Evolutionary conservation across 2,329 filamentous ascomycete genomes (phyloP).

Genomic region (Talaromyces pinophilus): DNA sequence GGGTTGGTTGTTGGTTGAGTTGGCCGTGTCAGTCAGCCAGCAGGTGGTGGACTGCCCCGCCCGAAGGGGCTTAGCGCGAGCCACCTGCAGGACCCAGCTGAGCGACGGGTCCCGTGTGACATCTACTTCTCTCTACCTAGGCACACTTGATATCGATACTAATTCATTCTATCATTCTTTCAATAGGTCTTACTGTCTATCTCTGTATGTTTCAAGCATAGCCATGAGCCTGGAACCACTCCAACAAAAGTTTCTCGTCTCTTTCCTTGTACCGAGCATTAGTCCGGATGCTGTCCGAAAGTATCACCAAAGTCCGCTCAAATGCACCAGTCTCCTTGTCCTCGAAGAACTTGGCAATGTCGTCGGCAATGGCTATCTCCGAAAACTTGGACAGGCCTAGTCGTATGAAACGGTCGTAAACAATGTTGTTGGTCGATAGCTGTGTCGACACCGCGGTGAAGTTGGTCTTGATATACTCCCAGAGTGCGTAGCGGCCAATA

Average conservation of each 20-base stretch:
- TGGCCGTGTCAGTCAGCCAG: neutral
- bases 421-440: constrained; percentile 77
- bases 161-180: too few relatives aligned
- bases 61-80: constrained; percentile 20
- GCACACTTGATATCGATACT: neutral
- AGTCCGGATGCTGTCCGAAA: constrained; percentile 80
- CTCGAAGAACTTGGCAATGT: constrained; percentile 83
- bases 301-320: constrained; percentile 80
- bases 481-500: constrained; percentile 71
- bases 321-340: constrained; percentile 83
- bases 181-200: neutral
- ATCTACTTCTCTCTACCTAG: neutral
- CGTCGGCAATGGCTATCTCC: constrained; percentile 66
- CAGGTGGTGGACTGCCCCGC: constrained; percentile 21
- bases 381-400: constrained; percentile 77
- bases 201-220: constrained; percentile 49
- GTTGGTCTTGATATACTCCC: constrained; percentile 82
- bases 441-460: constrained; percentile 73
- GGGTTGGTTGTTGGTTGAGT: constrained; percentile 8
- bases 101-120: constrained; percentile 17
- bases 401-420: constrained; percentile 85
- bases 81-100: constrained; percentile 22
- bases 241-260: constrained; percentile 70
- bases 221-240: constrained; percentile 71
- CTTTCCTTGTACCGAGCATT: constrained; percentile 79